Evolutionary conservation across 1,139 yeast genomes (phyloP), one percentile per base, ranked within the genome.

Genomic region (Pichia sp.): DNA sequence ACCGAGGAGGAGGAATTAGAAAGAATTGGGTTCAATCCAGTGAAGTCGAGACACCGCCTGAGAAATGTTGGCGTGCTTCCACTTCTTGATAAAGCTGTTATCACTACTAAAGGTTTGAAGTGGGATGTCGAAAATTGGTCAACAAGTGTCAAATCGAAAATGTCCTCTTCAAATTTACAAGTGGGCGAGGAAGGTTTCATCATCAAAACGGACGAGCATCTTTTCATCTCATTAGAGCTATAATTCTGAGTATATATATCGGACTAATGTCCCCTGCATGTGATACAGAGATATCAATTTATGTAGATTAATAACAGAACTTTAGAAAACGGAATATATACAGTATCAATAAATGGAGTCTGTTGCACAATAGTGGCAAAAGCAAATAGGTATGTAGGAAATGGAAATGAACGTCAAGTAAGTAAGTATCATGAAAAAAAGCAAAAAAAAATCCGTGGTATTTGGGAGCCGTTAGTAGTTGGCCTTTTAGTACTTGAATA

Each of bases 121-220:
- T 91, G 93, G 81, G 97, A 91, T 53, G 93, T 91, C 0, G 48
- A 49, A 3, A 63, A 81, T 46, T 88, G 95, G 94, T 60, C 57
- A 3, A 74, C 85, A 15, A 61, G 70, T 15, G 69, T 87, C 52
- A 62, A 62, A 2, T 74, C 80, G 0, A 66, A 69, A 31, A 77
- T 87, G 4, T 83, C 94, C 49, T 76, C 91, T 20, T 83, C 91
- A 44, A 91, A 91, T 56, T 67, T 78, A 27, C 60, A 87, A 22
- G 70, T 67, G 21, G 82, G 83, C 0, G 63, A 61, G 2, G 54
- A 59, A 23, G 85, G 77, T 22, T 60, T 72, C 32, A 55, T 55
- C 5, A 59, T 81, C 1, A 60, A 66, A 29, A 51, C 67, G 0
- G 54, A 63, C 15, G 65, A 64, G 6, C 65, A 62, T 23, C 46